Evolutionary conservation across 768 basidiomycete species (phyloP).

Genomic region (Cyathus striatus): DNA sequence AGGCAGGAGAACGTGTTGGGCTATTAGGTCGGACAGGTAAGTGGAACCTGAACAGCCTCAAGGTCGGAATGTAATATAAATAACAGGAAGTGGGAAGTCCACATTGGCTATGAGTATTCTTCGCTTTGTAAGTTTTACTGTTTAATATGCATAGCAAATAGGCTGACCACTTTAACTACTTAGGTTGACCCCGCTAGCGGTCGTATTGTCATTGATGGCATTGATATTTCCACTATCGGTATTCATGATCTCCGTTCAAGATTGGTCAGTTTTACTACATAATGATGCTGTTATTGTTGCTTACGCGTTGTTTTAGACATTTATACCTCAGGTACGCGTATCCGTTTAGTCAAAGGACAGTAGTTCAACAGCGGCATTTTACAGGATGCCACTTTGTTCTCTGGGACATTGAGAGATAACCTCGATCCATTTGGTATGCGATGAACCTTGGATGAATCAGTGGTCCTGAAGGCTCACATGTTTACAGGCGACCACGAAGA

Average conservation of each 20-base stretch:
- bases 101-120: slow-evolving; percentile 85
- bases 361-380: slow-evolving; percentile 75
- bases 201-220: slow-evolving; percentile 77
- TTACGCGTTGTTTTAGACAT: slow-evolving; percentile 42
- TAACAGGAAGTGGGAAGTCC: slow-evolving; percentile 68
- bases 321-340: slow-evolving; percentile 74
- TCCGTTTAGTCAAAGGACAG: slow-evolving; percentile 16
- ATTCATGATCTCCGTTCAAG: slow-evolving; percentile 78
- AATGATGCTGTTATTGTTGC: slow-evolving; percentile 1
- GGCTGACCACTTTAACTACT: background rate
- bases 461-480: background rate
- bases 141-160: slow-evolving; percentile 4
- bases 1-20: slow-evolving; percentile 71
- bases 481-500: slow-evolving; percentile 69
- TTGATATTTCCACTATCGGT: slow-evolving; percentile 84
- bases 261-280: slow-evolving; percentile 41
- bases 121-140: slow-evolving; percentile 63
- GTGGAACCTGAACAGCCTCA: slow-evolving; percentile 6
- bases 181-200: slow-evolving; percentile 75
- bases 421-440: slow-evolving; percentile 70
- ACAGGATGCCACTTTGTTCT: slow-evolving; percentile 76
- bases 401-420: slow-evolving; percentile 73
- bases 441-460: background rate
- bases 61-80: background rate
- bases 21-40: slow-evolving; percentile 73